These are phyloP conservation scores for Schwanniomyces pseudopolymorphus DNA, from an alignment of 805 yeast species.

Conservation along the genomic window DNA sequence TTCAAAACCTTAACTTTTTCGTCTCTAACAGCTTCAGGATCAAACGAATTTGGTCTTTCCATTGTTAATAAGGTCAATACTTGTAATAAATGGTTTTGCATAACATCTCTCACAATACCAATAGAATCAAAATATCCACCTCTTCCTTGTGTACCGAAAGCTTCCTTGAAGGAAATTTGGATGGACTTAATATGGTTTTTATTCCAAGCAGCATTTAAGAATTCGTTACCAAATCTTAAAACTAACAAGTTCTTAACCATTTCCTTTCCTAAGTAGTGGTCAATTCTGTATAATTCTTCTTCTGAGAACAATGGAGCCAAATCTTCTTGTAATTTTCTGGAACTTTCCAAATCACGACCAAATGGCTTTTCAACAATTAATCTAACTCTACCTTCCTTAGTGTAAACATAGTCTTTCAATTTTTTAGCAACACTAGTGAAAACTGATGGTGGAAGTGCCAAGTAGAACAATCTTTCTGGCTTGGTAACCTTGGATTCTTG, in stretches of 20 bases:
- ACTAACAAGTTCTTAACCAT: conserved; percentile 93
- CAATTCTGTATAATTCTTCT: conserved; percentile 91
- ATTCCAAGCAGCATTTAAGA: conserved; percentile 89
- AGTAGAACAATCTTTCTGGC: conserved; percentile 82
- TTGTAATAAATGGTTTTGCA: conserved; percentile 96
- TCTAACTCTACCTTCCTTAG: conserved; percentile 64
- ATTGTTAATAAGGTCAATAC: conserved; percentile 87
- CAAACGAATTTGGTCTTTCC: conserved; percentile 93
- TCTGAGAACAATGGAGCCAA: conserved; percentile 87
- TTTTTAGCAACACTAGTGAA: conserved; percentile 77
- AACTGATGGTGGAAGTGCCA: conserved; percentile 93
- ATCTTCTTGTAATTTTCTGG: conserved; percentile 71
- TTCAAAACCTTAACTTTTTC: conserved; percentile 92
- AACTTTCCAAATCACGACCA: conserved; percentile 83
- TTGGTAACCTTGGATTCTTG: conserved; percentile 37
- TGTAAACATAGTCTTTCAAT: conserved; percentile 67
- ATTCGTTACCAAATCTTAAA: conserved; percentile 86
- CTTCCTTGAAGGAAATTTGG: conserved; percentile 93
- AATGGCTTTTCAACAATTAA: conserved; percentile 96
- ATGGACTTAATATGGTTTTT: conserved; percentile 72
- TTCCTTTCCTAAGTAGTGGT: conserved; percentile 97
- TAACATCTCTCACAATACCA: conserved; percentile 96
- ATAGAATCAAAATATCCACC: conserved; percentile 96
- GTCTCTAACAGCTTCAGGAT: conserved; percentile 91
- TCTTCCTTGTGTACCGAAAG: conserved; percentile 98